phyloP scores from a whole-genome alignment of 1,284 basidiomycete genomes.

The Fomitopsis betulina region DNA sequence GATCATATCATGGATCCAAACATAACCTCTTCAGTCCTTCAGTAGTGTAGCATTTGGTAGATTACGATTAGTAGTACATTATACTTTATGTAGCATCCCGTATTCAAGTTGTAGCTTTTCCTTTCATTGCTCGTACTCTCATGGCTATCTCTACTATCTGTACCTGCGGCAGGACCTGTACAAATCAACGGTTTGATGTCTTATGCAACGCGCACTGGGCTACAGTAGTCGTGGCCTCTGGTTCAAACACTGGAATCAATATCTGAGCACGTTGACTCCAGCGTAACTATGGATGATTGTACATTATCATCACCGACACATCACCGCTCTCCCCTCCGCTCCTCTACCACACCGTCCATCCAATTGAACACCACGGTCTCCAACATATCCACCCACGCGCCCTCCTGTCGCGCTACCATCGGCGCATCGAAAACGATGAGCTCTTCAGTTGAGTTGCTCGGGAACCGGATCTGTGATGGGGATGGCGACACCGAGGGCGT shows the following conservation, averaged over 20 bases:
- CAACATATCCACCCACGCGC: slow-evolving; percentile 80
- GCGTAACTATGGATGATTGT: not conserved
- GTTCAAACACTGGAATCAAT: not conserved
- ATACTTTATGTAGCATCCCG: not conserved
- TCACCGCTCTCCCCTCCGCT: slow-evolving; percentile 45
- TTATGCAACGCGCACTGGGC: no score
- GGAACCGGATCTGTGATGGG: slow-evolving; percentile 26
- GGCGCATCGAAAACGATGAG: slow-evolving; percentile 66
- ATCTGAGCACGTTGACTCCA: not conserved
- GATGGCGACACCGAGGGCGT: slow-evolving; percentile 26
- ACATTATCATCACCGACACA: not conserved
- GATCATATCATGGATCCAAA: not conserved
- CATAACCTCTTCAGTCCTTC: not conserved
- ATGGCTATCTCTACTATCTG: no score
- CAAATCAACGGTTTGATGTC: no score
- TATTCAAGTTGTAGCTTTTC: not conserved
- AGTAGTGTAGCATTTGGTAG: not conserved
- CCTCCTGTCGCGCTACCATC: slow-evolving; percentile 65
- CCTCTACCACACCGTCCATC: slow-evolving; percentile 65
- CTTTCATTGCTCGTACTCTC: not conserved
- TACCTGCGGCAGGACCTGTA: no score
- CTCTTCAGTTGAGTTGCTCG: slow-evolving; percentile 25
- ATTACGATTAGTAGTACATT: not conserved
- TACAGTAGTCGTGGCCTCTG: no score
- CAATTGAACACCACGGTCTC: slow-evolving; percentile 58